Base-by-base conservation (phyloP, 2,329 filamentous ascomycete species). In the Neonectria magnoliae region DNA sequence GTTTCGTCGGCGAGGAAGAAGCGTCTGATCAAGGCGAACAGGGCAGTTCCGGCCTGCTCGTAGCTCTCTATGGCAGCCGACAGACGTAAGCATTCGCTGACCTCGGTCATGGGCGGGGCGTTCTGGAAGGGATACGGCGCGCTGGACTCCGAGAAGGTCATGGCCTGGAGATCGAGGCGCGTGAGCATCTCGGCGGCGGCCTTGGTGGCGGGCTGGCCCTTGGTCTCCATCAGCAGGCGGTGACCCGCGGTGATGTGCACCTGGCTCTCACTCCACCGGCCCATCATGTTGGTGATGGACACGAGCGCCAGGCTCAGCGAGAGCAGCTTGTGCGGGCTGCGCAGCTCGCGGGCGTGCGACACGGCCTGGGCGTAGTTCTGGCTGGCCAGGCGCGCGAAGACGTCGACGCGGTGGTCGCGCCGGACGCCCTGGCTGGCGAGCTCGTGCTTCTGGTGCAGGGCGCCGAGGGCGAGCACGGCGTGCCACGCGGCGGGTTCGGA, bases 401-500 rank as follows among this genome's bases (percentile, higher is more conserved):
- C 14, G 1, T 62, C 62, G 3, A 66, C 56, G 1, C 38, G 65
- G 4, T 64, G 56, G 20, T 63, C 57, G 3, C 10, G n/a, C 7
- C 36, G 51, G 14, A 29, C 27, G 0, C 63, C 68, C 25, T 68
- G 67, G 36, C 58, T 62, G 36, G 53, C 60, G 13, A 76, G 57
- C 27, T 70, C 62, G 36, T 71, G 63, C 1, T 70, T 67, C 18
- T 75, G 75, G 42, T 80, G 77, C 48, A 81, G 66, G 4, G 77
- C 77, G 0, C 78, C 79, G 3, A 80, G 48, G 0, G 78, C 77
- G 6, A 78, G 73, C 0, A 75, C 75, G 3, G 76, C 77, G 36
- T 76, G 75, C 78, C 78, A 80, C 0, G 78, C 73, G 5, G 78
- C 76, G 9, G 76, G 76, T 57, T 80, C 77, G 50, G 57, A 64